Evolutionary conservation across 2,329 filamentous ascomycete genomes (phyloP), one percentile per base, ranked within the genome.

Genomic region (Albifimbria verrucaria): DNA sequence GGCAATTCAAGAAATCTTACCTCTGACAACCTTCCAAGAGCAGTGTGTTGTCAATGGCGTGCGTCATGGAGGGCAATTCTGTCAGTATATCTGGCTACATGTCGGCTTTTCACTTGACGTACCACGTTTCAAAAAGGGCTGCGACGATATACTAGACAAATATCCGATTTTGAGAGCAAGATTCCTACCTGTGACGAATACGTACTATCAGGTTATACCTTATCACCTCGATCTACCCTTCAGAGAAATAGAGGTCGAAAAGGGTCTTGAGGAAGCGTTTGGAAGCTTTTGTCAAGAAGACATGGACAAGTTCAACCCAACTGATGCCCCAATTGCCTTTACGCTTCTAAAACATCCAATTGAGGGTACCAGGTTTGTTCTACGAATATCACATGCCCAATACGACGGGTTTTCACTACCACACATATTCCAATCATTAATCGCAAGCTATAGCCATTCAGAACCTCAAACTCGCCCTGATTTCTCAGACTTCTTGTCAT

Each of bases 331-430:
- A 10, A 20, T 57, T 2, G 36, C 50, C 3, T 58, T 65, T 44
- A 53, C 52, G 0, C 50, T 63, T 20, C 25, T 65, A 10, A 42
- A 49, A 36, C 52, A 59, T 44, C 25, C 53, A 20, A 50, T 46
- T 2, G 53, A 60, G 21, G 62, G 57, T 11, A 39, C 49, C 6
- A 52, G 57, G 12, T 25, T 66, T 3, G 48, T 62, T 3, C 41
- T 64, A 25, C 59, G 62, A n/a, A 10, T 79, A 11, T 79, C 77
- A 0, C 76, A 78, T 54, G 76, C 75, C 1, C 76, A 78, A 54
- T 78, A 78, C 51, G 76, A 78, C 49, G 76, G 75, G 24, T 68
- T 77, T 22, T 74, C 66, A 50, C 64, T 78, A 4, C 73, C 74
- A 1, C 60, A 62, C 10, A 64, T 77, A 2, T 64, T 74, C 24